Base-by-base conservation (phyloP, 2,329 filamentous ascomycete genomes). In the Fusarium graminum region DNA sequence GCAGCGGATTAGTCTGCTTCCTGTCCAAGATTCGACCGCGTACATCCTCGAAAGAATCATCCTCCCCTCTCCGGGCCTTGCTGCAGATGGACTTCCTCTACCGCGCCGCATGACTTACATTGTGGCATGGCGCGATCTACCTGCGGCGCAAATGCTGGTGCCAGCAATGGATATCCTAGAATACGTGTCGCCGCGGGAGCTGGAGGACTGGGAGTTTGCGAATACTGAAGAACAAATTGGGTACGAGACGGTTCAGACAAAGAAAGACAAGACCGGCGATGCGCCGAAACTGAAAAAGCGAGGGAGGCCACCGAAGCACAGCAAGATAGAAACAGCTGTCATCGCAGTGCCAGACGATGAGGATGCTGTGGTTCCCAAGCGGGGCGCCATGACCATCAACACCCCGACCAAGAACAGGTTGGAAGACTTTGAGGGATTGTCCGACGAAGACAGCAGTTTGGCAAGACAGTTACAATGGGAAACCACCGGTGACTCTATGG, bases 191-290 rank as follows among this genome's bases (percentile, higher is more conserved):
- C 83, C 84, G 3, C 77, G 79, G 12, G 80, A 79, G 11, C 68
- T 88, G 4, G 88, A 90, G 71, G 80, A 86, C 0, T 90, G 82
- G 78, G 86, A 88, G 63, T 82, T 80, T 52, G 72, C 77, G 2
- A 75, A 78, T 3, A 75, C 79, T 14, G 79, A 80, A 47, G 75
- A 82, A 22, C 77, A 80, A 55, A 74, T 80, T 19, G 81, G 83
- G n/a, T 72, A 77, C 43, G 77, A 81, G 38, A 76, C 77, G 29
- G 60, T 66, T 10, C 69, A 71, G 22, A 55, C 72, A 19, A 73
- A 68, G 25, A 52, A 73, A 32, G 72, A 75, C 16, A 71, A 71
- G 42, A 58, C 71, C 42, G 52, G 63, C 5, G 55, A 58, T 25
- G 47, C 53, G 10, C 17, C 46, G 0, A 65, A 63, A 34, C 57